Evolutionary conservation across 805 yeast species (phyloP).

Genomic region (Wickerhamomyces subpelliculosus): DNA sequence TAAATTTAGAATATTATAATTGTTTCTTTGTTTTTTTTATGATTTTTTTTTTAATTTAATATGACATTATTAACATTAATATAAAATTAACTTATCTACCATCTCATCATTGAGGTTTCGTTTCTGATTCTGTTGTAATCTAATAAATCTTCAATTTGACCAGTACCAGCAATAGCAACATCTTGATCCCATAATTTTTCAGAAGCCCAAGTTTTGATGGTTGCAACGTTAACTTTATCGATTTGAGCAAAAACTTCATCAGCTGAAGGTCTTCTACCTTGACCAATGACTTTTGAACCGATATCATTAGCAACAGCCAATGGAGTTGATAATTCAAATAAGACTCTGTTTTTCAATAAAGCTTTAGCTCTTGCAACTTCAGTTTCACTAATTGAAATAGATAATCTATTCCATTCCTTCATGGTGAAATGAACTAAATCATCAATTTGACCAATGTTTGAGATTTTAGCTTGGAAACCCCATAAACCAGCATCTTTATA

Average conservation of each 20-base stretch:
- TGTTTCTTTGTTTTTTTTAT: not conserved
- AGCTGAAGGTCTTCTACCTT: constrained; percentile 56
- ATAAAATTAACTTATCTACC: constrained; percentile 30
- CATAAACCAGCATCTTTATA: constrained; percentile 78
- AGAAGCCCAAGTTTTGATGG: constrained; percentile 69
- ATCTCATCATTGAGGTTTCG: constrained; percentile 87
- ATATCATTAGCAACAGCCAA: constrained; percentile 46
- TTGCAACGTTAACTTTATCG: constrained; percentile 54
- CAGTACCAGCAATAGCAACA: constrained; percentile 76
- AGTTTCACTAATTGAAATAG: constrained; percentile 66
- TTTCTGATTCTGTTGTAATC: constrained; percentile 84
- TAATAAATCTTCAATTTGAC: constrained; percentile 78
- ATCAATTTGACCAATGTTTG: constrained; percentile 55
- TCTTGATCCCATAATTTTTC: constrained; percentile 78
- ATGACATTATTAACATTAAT: not conserved
- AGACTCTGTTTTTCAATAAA: constrained; percentile 56
- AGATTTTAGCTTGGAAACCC: constrained; percentile 69
- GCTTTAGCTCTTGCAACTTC: constrained; percentile 78
- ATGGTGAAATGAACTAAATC: constrained; percentile 75
- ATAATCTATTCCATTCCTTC: constrained; percentile 84
- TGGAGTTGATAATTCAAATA: constrained; percentile 42
- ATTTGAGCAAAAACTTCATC: constrained; percentile 54
- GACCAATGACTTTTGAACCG: constrained; percentile 51
- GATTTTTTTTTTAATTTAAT: not conserved
- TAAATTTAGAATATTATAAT: not conserved